phyloP scores from a whole-genome alignment of 768 basidiomycete species.

The Auricularia heimuer region DNA sequence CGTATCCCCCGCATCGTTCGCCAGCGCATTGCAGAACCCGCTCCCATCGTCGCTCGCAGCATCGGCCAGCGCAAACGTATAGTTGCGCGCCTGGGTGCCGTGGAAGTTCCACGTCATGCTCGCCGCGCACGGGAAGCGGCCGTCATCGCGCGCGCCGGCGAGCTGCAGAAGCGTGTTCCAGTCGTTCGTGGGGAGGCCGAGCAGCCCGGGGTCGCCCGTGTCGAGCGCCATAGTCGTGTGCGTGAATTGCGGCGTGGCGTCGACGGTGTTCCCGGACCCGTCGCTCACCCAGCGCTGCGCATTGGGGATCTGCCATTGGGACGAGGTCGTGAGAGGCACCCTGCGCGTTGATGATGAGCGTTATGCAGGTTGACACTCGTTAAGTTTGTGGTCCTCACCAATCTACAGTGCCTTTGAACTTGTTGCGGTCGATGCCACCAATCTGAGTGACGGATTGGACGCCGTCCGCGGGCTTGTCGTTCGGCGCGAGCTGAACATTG shows the following conservation, averaged over 20 bases:
- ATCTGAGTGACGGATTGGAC: neutral
- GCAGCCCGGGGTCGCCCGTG: conserved; percentile 7
- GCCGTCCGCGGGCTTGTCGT: neutral
- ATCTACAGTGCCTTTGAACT: conserved; percentile 8
- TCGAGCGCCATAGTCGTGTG: conserved; percentile 3
- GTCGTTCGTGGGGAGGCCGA: conserved; percentile 8
- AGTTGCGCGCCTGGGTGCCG: conserved; percentile 4
- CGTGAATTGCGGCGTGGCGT: conserved; percentile 4
- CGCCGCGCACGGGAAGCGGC: conserved; percentile 5
- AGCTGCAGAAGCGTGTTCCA: conserved; percentile 6
- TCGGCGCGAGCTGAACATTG: neutral
- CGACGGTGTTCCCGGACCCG: neutral
- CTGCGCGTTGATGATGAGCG: neutral
- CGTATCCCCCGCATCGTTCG: conserved; percentile 8
- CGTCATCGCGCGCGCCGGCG: conserved; percentile 3
- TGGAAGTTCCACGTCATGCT: conserved; percentile 8
- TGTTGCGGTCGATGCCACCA: conserved; percentile 8
- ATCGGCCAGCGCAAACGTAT: conserved; percentile 6
- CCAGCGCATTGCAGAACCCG: conserved; percentile 5
- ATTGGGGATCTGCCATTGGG: conserved; percentile 2
- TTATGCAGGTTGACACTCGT: neutral
- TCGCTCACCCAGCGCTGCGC: neutral
- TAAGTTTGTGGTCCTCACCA: neutral
- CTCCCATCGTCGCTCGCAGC: conserved; percentile 2
- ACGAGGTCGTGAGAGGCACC: conserved; percentile 3